These are phyloP conservation scores for Mycena rebaudengoi DNA, from an alignment of 768 basidiomycete species.

Conservation along the genomic window DNA sequence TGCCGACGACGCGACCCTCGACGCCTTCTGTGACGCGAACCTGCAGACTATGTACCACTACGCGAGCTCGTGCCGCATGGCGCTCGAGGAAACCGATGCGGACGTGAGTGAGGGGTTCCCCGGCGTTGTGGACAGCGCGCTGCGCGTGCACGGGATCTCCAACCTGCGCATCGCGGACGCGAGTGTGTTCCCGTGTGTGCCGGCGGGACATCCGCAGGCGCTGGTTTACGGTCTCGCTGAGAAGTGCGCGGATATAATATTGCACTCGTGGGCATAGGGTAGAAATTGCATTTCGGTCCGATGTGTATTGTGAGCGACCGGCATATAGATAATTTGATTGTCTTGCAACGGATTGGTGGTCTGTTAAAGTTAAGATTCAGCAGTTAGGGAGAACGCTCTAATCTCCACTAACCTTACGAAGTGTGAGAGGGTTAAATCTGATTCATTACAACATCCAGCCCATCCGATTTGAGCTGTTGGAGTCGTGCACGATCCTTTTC, in stretches of 20 bases:
- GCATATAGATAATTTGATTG: too few relatives aligned
- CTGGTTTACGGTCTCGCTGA: conserved; percentile 15
- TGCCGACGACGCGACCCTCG: conserved; percentile 50
- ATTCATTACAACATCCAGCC: too few relatives aligned
- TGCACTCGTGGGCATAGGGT: too few relatives aligned
- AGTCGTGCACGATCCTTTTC: too few relatives aligned
- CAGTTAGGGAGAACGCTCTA: too few relatives aligned
- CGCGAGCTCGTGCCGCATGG: conserved; percentile 55
- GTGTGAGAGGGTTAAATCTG: too few relatives aligned
- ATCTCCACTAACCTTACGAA: too few relatives aligned
- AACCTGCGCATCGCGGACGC: conserved; percentile 54
- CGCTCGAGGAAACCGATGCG: conserved; percentile 45
- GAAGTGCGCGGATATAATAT: conserved; percentile 17
- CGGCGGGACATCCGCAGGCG: conserved; percentile 14
- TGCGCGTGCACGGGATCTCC: conserved; percentile 54
- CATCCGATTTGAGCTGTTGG: too few relatives aligned
- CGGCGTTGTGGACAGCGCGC: conserved; percentile 54
- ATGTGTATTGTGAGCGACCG: too few relatives aligned
- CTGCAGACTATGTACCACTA: conserved; percentile 59
- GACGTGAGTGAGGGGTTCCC: conserved; percentile 32
- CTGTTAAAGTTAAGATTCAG: too few relatives aligned
- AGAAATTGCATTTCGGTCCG: too few relatives aligned
- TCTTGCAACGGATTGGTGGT: too few relatives aligned
- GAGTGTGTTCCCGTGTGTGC: conserved; percentile 45
- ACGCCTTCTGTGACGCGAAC: conserved; percentile 47